These are phyloP conservation scores for Fraxinus dipetala DNA, from an alignment of 305 asterid genomes.

Conservation along the genomic window DNA sequence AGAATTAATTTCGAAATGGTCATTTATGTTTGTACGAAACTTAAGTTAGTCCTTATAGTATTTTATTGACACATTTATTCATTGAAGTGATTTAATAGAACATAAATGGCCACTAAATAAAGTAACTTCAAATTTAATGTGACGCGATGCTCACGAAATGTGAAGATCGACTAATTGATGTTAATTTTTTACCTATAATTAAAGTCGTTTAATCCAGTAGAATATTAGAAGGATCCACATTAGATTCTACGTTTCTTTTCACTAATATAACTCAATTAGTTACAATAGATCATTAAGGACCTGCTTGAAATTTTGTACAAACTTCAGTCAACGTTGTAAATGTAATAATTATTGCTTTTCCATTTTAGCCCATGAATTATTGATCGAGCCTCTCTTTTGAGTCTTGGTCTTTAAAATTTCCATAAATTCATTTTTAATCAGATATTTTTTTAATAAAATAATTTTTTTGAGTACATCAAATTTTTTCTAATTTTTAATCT, in stretches of 20 bases:
- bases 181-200: not conserved
- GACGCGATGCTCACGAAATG: not conserved
- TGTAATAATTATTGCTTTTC: not conserved
- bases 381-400: not conserved
- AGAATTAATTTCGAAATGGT: not conserved
- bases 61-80: not conserved
- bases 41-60: not conserved
- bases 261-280: no score
- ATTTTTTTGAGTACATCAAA: no score
- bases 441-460: no score
- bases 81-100: not conserved
- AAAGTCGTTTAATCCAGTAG: not conserved
- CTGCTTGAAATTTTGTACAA: not conserved
- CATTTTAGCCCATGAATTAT: not conserved
- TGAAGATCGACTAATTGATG: not conserved
- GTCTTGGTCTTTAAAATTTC: not conserved
- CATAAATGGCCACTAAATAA: not conserved
- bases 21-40: not conserved
- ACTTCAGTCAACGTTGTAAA: not conserved
- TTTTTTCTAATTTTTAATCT: no score
- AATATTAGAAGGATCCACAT: not conserved
- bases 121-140: not conserved
- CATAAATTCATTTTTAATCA: not conserved
- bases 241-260: no score
- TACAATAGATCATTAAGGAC: not conserved